Evolutionary conservation across 257 asterid genomes (phyloP).

Genomic region (Handroanthus guayacan): DNA sequence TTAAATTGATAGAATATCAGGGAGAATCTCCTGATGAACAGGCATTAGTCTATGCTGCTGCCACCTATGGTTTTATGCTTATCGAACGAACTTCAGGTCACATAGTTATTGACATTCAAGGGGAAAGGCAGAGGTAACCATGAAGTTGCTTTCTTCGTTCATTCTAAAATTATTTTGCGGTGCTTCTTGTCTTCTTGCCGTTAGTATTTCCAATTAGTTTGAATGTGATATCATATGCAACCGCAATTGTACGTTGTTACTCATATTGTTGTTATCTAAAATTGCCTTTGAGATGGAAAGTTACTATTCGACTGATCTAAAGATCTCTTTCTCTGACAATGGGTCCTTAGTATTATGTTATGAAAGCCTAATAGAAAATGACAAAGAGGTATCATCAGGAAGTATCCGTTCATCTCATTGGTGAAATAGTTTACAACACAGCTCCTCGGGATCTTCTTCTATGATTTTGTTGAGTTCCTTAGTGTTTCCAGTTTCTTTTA

Average conservation of each 20-base stretch:
- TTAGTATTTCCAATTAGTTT: background rate
- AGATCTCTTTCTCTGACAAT: slow-evolving; percentile 1
- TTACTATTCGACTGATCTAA: slow-evolving; percentile 18
- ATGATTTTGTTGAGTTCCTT: background rate
- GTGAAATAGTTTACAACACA: slow-evolving; percentile 10
- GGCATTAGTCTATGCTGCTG: slow-evolving; percentile 97
- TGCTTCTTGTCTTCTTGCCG: background rate
- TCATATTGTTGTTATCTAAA: slow-evolving; percentile 10
- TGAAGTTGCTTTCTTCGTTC: slow-evolving; percentile 31
- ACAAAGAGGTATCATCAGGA: background rate
- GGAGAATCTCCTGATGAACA: slow-evolving; percentile 99
- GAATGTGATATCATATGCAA: slow-evolving; percentile 3
- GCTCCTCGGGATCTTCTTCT: slow-evolving; percentile 25
- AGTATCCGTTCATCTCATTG: slow-evolving; percentile 1
- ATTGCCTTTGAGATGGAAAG: background rate
- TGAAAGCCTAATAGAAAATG: background rate
- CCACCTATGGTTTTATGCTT: slow-evolving; percentile 94
- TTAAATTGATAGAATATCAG: slow-evolving; percentile 84
- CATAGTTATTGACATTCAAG: slow-evolving; percentile 82
- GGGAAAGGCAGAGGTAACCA: slow-evolving; percentile 82
- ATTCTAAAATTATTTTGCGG: slow-evolving; percentile 15
- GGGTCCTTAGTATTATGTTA: background rate
- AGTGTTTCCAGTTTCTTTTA: background rate
- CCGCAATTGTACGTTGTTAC: background rate
- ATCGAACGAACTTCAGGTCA: slow-evolving; percentile 94